Conservation (phyloP, 352 stramenopile species). For the Phytophthora europaea region DNA sequence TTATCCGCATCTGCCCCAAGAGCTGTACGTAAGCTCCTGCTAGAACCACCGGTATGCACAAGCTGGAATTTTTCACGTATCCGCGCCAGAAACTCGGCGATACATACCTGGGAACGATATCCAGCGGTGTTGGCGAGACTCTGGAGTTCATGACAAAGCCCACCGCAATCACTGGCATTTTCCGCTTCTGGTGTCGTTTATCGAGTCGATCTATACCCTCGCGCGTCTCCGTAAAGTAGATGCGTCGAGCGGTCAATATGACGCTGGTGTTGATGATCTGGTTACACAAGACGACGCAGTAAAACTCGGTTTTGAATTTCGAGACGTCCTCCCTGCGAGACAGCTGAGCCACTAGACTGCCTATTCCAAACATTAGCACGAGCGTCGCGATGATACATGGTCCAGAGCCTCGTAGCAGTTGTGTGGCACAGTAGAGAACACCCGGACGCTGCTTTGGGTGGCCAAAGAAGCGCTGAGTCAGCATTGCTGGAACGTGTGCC, state of each 20-base stretch:
- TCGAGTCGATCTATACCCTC: conserved; percentile 26
- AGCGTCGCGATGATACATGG: conserved; percentile 2
- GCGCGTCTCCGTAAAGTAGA: conserved; percentile 37
- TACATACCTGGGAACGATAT: conserved; percentile 18
- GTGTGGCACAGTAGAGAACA: conserved; percentile 21
- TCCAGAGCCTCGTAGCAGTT: conserved; percentile 10
- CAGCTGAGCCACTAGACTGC: conserved; percentile 11
- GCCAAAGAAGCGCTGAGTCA: conserved; percentile 29
- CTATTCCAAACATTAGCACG: conserved; percentile 27
- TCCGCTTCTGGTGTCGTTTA: conserved; percentile 21
- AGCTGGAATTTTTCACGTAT: conserved; percentile 21
- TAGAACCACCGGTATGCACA: conserved; percentile 26
- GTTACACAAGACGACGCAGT: conserved; percentile 29
- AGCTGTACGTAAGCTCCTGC: conserved; percentile 36
- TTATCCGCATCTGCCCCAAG: conserved; percentile 24
- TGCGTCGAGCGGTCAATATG: conserved; percentile 21
- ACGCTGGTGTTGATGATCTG: conserved; percentile 34
- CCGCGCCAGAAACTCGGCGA: conserved; percentile 30
- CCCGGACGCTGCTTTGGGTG: conserved; percentile 18
- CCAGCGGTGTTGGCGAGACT: conserved; percentile 16
- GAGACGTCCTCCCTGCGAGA: conserved; percentile 4
- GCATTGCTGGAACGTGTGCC: conserved; percentile 35
- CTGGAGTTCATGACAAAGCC: conserved; percentile 14
- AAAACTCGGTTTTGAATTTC: conserved; percentile 46
- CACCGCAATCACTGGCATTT: conserved; percentile 17